These are phyloP conservation scores for Fusarium cicatricum DNA, from an alignment of 2,329 filamentous ascomycete genomes.

Conservation along the genomic window DNA sequence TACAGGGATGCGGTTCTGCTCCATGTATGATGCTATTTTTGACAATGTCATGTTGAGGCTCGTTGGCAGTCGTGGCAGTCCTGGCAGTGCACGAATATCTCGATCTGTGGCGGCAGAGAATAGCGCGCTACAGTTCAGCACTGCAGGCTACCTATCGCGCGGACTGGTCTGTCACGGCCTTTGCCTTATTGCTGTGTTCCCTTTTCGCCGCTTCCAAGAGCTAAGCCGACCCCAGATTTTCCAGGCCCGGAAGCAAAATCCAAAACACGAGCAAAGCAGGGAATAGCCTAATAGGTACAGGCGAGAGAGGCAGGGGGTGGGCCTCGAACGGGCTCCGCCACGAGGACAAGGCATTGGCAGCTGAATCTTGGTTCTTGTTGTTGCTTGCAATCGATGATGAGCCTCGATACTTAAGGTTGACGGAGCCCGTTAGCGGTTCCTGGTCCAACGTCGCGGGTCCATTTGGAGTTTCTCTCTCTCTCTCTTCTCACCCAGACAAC, in stretches of 20 bases:
- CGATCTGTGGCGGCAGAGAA: conserved; percentile 1
- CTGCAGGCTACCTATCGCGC: too few species aligned
- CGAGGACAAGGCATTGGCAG: background rate
- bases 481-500: background rate
- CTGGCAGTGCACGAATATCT: background rate
- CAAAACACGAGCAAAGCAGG: conserved; percentile 25
- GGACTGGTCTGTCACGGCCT: conserved; percentile 1
- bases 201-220: background rate
- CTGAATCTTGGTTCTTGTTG: conserved; percentile 19
- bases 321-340: conserved; percentile 22
- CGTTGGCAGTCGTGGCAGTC: background rate
- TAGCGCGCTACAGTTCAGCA: too few species aligned
- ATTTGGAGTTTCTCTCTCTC: background rate
- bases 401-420: conserved; percentile 14
- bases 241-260: conserved; percentile 11
- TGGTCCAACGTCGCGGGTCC: conserved; percentile 7
- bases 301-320: conserved; percentile 7
- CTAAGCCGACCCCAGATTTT: conserved; percentile 15
- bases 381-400: background rate
- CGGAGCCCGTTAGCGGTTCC: conserved; percentile 4
- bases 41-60: conserved; percentile 5
- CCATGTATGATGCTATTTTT: conserved; percentile 34
- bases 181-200: background rate
- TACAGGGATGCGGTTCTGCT: background rate
- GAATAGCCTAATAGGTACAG: background rate